phyloP scores from a whole-genome alignment of 345 rosid genomes.

The Murraya koenigii region DNA sequence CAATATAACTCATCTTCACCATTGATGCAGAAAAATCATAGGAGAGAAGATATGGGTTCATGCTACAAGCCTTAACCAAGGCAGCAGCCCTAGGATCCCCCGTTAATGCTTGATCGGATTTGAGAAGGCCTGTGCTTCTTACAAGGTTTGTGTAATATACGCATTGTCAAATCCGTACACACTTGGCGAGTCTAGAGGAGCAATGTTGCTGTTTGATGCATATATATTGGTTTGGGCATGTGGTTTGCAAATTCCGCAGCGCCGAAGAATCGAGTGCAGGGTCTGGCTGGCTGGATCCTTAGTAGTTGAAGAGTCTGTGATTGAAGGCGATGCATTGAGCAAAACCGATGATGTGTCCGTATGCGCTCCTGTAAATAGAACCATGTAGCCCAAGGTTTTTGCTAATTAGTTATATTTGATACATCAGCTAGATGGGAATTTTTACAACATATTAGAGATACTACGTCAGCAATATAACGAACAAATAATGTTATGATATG shows the following conservation, averaged over 20 bases:
- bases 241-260: constrained; percentile 33
- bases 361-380: constrained; percentile 56
- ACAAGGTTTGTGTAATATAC: constrained; percentile 54
- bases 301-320: constrained; percentile 66
- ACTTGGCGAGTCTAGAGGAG: constrained; percentile 53
- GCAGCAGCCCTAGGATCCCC: constrained; percentile 44
- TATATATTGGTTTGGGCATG: constrained; percentile 51
- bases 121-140: constrained; percentile 54
- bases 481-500: too few relatives aligned
- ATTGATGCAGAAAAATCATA: constrained; percentile 64
- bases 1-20: constrained; percentile 61
- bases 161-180: constrained; percentile 56
- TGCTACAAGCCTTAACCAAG: constrained; percentile 51
- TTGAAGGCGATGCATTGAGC: constrained; percentile 88
- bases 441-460: too few relatives aligned
- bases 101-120: constrained; percentile 69
- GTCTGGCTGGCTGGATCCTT: constrained; percentile 75
- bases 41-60: constrained; percentile 43
- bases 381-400: too few relatives aligned
- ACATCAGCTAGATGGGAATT: too few relatives aligned
- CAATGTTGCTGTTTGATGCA: constrained; percentile 54
- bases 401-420: too few relatives aligned
- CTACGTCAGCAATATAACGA: too few relatives aligned
- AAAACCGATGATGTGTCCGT: constrained; percentile 76
- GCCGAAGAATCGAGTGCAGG: constrained; percentile 56